phyloP scores from a whole-genome alignment of 371 early-diverging fungal species.

The Mucor mucedo region DNA sequence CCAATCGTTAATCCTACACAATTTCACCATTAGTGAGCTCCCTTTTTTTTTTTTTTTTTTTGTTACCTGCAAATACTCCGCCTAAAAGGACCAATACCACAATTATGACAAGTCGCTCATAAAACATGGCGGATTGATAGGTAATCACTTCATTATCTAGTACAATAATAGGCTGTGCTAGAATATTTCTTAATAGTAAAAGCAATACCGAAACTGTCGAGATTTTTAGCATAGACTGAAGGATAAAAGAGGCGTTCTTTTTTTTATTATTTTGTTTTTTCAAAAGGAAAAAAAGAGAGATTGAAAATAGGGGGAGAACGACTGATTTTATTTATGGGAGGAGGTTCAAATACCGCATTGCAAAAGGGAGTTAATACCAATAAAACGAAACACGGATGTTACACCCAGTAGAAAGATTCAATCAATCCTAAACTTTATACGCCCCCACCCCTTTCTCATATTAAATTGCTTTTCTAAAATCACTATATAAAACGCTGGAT shows the following conservation, averaged over 20 bases:
- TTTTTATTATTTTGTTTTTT: neutral
- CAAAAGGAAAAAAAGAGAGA: neutral
- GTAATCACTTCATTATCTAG: constrained; percentile 7
- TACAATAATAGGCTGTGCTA: constrained; percentile 17
- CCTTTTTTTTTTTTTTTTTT: neutral
- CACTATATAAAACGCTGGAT: no score
- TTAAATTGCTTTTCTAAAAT: no score
- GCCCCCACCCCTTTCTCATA: no score
- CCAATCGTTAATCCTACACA: constrained; percentile 81
- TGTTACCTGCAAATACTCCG: constrained; percentile 74
- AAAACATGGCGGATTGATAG: constrained; percentile 40
- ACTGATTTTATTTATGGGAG: constrained; percentile 2
- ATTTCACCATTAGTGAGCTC: no score
- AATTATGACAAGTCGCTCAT: constrained; percentile 49
- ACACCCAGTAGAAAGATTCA: no score
- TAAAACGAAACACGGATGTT: constrained; percentile 69
- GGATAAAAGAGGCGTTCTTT: neutral
- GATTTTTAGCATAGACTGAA: constrained; percentile 10
- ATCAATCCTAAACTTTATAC: no score
- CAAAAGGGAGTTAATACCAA: constrained; percentile 60
- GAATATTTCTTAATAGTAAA: constrained; percentile 25
- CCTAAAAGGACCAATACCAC: constrained; percentile 65
- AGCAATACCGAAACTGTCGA: constrained; percentile 6
- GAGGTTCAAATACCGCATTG: constrained; percentile 36
- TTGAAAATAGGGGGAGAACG: constrained; percentile 4